Conservation (phyloP, 2,329 filamentous ascomycete species). For the Acarospora socialis region DNA sequence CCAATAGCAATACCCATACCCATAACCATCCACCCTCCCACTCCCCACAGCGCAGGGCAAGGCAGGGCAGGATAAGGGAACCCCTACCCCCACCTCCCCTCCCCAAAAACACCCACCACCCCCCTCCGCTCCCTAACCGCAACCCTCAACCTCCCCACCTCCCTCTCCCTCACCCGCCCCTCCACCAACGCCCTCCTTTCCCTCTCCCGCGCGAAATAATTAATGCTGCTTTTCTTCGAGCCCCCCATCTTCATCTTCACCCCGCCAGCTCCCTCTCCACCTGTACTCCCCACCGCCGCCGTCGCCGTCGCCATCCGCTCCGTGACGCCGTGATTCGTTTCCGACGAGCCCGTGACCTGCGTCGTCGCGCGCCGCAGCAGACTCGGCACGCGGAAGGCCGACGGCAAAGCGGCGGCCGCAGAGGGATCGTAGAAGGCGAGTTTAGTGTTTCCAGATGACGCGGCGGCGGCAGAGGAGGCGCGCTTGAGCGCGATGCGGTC, state of each 20-base stretch:
- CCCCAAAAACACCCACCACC: conserved; percentile 23
- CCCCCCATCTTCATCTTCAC: conserved; percentile 32
- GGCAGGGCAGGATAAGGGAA: background rate
- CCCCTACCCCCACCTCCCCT: conserved; percentile 28
- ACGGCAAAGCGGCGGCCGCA: conserved; percentile 25
- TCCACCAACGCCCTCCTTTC: conserved; percentile 39
- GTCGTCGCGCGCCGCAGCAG: conserved; percentile 62
- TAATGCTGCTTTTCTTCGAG: conserved; percentile 45
- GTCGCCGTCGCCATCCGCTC: conserved; percentile 18
- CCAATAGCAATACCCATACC: background rate
- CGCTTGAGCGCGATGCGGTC: conserved; percentile 63
- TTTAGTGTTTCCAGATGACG: conserved; percentile 24
- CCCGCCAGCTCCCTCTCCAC: conserved; percentile 15
- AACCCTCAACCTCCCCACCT: conserved; percentile 29
- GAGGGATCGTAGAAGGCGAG: conserved; percentile 42
- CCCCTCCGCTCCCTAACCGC: conserved; percentile 27
- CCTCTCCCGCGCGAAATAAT: conserved; percentile 44
- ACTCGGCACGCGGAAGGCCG: conserved; percentile 52
- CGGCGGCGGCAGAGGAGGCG: conserved; percentile 18
- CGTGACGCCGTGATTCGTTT: conserved; percentile 13
- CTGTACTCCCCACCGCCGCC: conserved; percentile 18
- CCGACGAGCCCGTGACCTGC: conserved; percentile 19
- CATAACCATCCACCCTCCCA: background rate
- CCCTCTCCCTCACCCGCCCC: conserved; percentile 36
- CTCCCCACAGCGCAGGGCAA: background rate